Evolutionary conservation across 371 early-diverging fungal genomes (phyloP), one percentile per base, ranked within the genome.

Genomic region (Mucor mucedo): DNA sequence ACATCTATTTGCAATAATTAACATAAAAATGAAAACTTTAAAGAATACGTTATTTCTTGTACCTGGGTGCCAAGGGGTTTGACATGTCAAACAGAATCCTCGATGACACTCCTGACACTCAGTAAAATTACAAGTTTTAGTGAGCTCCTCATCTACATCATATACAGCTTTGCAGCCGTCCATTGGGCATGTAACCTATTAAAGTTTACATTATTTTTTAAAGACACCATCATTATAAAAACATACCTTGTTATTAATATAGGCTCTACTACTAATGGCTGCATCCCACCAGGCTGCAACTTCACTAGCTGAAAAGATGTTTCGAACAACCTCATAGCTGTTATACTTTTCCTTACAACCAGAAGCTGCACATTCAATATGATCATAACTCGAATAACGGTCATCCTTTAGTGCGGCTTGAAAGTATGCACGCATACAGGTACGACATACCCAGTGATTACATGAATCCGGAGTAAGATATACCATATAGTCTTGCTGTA

Each of bases 11-110:
- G 50, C 55, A 40, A 40, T 30, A 65, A 21, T 21, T 1, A 21
- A 21, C 21, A 21, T 21, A 21, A 21, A 21, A 21, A 21, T 21
- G 21, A 21, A 21, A 21, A 21, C 21, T 21, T 21, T 21, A 21
- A 21, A 21, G 21, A 21, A 21, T 21, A 21, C 21, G 21, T 21
- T 28, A 7, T 27, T 50, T 13, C 30, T 28, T 6, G 11, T 60
- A 69, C 69, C 69, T 38, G 69, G 69, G 60, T 69, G 69, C 69
- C 69, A 69, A 5, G 39, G 8, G 7, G 16, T 57, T 38, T 64
- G 64, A 38, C 69, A 69, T 28, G 65, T 65, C 5, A 60, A 48
- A 39, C 69, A 69, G 38, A 69, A 61, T 11, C 65, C 69, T n/a
- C 54, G 56, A 40, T 49, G 65, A 27, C 69, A 69, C 29, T 64